phyloP scores from a whole-genome alignment of 495 filamentous ascomycete genomes.

The Trichoderma asperelloides region DNA sequence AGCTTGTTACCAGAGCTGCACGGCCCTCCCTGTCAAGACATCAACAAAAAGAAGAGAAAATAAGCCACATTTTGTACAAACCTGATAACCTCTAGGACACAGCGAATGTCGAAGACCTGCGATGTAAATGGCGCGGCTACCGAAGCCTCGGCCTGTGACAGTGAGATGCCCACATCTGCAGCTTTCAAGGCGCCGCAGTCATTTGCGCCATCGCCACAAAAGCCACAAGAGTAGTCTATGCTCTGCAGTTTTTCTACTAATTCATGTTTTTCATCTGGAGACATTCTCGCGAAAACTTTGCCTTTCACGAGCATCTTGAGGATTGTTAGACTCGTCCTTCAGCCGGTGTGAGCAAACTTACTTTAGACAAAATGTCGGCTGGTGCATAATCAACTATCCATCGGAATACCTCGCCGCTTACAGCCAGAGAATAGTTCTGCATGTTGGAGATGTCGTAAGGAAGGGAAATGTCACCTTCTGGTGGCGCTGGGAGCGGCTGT shows the following conservation, averaged over 20 bases:
- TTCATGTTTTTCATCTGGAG: constrained; percentile 97
- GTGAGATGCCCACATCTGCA: constrained; percentile 95
- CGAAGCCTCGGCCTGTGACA: constrained; percentile 96
- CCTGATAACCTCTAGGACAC: constrained; percentile 88
- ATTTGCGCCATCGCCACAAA: constrained; percentile 97
- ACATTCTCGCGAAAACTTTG: constrained; percentile 97
- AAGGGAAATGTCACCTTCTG: constrained; percentile 67
- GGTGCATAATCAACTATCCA: constrained; percentile 90
- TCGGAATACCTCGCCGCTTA: constrained; percentile 89
- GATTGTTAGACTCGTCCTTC: constrained; percentile 15
- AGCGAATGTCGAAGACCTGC: constrained; percentile 90
- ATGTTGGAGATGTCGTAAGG: constrained; percentile 74
- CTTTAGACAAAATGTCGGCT: constrained; percentile 62
- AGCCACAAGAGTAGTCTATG: constrained; percentile 90
- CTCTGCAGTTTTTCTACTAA: constrained; percentile 94
- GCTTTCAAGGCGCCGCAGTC: constrained; percentile 97
- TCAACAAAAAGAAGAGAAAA: background rate
- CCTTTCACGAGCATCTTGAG: constrained; percentile 75
- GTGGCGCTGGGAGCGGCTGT: constrained; percentile 60
- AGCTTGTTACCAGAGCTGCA: constrained; percentile 91
- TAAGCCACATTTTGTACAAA: constrained; percentile 18
- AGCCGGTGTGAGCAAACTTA: constrained; percentile 23
- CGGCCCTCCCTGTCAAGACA: constrained; percentile 63
- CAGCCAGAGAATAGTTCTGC: constrained; percentile 75
- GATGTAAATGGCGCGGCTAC: constrained; percentile 97